phyloP scores from a whole-genome alignment of 495 filamentous ascomycete genomes.

The Sporormia fimetaria region DNA sequence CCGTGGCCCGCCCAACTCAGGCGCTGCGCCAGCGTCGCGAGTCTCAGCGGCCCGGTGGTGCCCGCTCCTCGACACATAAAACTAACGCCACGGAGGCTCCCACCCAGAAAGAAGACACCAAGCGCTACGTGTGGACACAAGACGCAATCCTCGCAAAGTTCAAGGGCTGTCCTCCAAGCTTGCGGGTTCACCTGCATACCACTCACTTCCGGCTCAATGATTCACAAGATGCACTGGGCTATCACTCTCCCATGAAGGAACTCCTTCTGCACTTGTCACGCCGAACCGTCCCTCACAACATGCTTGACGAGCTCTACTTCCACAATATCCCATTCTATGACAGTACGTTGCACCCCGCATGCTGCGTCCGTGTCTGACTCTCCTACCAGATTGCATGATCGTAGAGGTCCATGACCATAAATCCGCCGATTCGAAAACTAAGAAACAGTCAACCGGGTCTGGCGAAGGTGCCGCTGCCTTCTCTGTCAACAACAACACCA shows the following conservation, averaged over 20 bases:
- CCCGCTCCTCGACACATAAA: slow-evolving; percentile 16
- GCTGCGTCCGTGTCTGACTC: neutral
- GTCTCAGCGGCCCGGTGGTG: slow-evolving; percentile 22
- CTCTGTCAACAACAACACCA: slow-evolving; percentile 83
- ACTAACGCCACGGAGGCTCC: slow-evolving; percentile 12
- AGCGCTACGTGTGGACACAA: slow-evolving; percentile 38
- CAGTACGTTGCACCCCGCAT: slow-evolving; percentile 38
- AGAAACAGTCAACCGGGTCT: slow-evolving; percentile 35
- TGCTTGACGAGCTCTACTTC: slow-evolving; percentile 56
- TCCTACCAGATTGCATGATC: slow-evolving; percentile 65
- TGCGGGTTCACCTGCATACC: slow-evolving; percentile 75
- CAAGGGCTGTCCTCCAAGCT: slow-evolving; percentile 59
- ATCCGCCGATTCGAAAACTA: slow-evolving; percentile 47
- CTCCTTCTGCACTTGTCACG: slow-evolving; percentile 65
- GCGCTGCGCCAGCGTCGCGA: slow-evolving; percentile 27
- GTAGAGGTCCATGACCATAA: slow-evolving; percentile 83
- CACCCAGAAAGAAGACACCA: slow-evolving; percentile 12
- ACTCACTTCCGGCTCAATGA: slow-evolving; percentile 87
- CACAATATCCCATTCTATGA: slow-evolving; percentile 79
- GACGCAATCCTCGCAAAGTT: slow-evolving; percentile 76
- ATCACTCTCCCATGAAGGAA: slow-evolving; percentile 80
- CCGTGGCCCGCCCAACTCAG: slow-evolving; percentile 15
- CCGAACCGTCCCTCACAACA: slow-evolving; percentile 60
- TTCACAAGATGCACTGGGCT: slow-evolving; percentile 82
- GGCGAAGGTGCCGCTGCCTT: slow-evolving; percentile 51